Evolutionary conservation across 768 basidiomycete genomes (phyloP).

Genomic region (Boletales sp.): DNA sequence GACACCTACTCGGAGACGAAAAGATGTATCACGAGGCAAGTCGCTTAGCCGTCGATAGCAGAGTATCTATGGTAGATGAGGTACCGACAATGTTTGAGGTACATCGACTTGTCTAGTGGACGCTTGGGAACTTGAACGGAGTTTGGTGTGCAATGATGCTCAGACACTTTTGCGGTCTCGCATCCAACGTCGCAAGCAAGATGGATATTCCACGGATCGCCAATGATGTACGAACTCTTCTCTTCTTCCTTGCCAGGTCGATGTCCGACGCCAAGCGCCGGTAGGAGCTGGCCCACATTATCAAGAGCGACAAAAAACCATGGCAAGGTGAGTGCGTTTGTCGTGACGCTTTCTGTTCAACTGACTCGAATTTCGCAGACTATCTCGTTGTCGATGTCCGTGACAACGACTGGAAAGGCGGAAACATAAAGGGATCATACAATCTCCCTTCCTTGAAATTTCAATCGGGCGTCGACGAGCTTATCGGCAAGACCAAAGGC

Average conservation of each 20-base stretch:
- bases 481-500: conserved; percentile 59
- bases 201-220: conserved; percentile 23
- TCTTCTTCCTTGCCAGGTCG: background rate
- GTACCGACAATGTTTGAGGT: conserved; percentile 5
- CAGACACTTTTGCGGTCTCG: background rate
- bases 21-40: conserved; percentile 14
- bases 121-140: background rate
- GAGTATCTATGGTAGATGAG: conserved; percentile 4
- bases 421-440: conserved; percentile 66
- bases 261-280: conserved; percentile 10
- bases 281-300: conserved; percentile 67
- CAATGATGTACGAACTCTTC: conserved; percentile 14
- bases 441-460: conserved; percentile 65
- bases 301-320: conserved; percentile 60
- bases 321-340: conserved; percentile 33
- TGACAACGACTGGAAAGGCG: conserved; percentile 77
- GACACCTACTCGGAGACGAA: conserved; percentile 19
- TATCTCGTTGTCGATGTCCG: conserved; percentile 81
- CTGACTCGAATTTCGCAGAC: conserved; percentile 34
- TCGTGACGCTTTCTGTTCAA: background rate
- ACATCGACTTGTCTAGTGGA: background rate
- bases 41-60: conserved; percentile 23
- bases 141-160: conserved; percentile 5
- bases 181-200: conserved; percentile 8
- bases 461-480: conserved; percentile 48